These are phyloP conservation scores for Rhodamnia rubescens DNA, from an alignment of 345 rosid species.

Conservation along the genomic window DNA sequence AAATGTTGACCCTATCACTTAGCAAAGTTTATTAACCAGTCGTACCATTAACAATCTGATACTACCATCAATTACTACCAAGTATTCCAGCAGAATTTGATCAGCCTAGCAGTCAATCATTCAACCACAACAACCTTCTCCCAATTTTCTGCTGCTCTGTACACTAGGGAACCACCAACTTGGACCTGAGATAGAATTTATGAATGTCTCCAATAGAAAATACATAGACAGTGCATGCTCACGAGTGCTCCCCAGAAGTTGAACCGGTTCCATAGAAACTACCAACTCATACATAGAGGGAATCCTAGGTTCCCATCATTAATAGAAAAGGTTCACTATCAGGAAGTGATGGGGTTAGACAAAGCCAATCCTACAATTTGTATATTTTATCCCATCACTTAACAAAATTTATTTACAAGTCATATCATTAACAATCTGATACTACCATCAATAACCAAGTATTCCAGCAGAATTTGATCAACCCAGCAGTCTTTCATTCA, in stretches of 20 bases:
- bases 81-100: background rate
- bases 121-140: constrained; percentile 41
- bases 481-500: background rate
- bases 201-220: background rate
- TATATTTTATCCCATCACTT: background rate
- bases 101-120: background rate
- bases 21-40: background rate
- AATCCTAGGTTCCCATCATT: background rate
- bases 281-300: background rate
- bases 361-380: background rate
- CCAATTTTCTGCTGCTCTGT: constrained; percentile 48
- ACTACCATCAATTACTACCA: background rate
- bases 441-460: background rate
- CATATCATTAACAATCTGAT: background rate
- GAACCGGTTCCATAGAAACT: background rate
- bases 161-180: constrained; percentile 43
- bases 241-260: background rate
- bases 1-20: background rate
- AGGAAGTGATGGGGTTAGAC: background rate
- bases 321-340: background rate
- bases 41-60: background rate
- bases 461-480: background rate
- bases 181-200: constrained; percentile 28
- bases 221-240: background rate
- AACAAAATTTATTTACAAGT: background rate